phyloP scores from a whole-genome alignment of 1,284 basidiomycete species.

The Wolfiporia cocos region DNA sequence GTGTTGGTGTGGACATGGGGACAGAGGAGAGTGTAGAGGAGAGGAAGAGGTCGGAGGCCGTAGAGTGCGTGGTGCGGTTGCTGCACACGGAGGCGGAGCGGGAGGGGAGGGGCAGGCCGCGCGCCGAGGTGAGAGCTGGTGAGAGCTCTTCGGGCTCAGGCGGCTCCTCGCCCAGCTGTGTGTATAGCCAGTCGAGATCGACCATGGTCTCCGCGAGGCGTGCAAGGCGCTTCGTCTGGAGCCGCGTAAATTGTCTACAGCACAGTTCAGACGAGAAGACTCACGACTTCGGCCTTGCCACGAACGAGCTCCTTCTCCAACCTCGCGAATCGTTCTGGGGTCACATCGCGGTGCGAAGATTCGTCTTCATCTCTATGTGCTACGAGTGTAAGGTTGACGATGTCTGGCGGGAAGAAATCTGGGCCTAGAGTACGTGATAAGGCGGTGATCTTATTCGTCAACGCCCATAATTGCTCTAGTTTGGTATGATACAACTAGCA shows the following conservation, averaged over 20 bases:
- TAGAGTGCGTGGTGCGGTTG: slow-evolving; percentile 12
- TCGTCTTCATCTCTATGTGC: slow-evolving; percentile 36
- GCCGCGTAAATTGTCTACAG: slow-evolving; percentile 4
- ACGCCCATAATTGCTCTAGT: slow-evolving; percentile 63
- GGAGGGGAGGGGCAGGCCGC: slow-evolving; percentile 28
- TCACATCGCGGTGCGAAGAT: slow-evolving; percentile 55
- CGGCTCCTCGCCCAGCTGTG: slow-evolving; percentile 66
- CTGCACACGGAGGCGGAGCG: slow-evolving; percentile 34
- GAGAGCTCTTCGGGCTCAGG: slow-evolving; percentile 43
- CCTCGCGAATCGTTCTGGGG: slow-evolving; percentile 68
- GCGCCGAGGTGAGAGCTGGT: slow-evolving; percentile 36
- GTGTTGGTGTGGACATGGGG: slow-evolving; percentile 28
- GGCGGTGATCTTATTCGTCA: slow-evolving; percentile 54
- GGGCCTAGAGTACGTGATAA: slow-evolving; percentile 56
- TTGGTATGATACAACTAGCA: slow-evolving; percentile 70
- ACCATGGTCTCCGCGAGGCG: slow-evolving; percentile 58
- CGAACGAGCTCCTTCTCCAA: slow-evolving; percentile 77
- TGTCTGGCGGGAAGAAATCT: slow-evolving; percentile 53
- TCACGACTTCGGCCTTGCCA: slow-evolving; percentile 74
- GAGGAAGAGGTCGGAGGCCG: slow-evolving; percentile 44
- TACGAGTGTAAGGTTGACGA: slow-evolving; percentile 42
- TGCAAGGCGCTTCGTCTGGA: slow-evolving; percentile 59
- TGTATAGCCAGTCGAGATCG: slow-evolving; percentile 76
- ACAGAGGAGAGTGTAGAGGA: slow-evolving; percentile 24
- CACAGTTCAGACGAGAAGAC: background rate